Base-by-base conservation (phyloP, 1,284 basidiomycete genomes). In the Pterulicium gracile region DNA sequence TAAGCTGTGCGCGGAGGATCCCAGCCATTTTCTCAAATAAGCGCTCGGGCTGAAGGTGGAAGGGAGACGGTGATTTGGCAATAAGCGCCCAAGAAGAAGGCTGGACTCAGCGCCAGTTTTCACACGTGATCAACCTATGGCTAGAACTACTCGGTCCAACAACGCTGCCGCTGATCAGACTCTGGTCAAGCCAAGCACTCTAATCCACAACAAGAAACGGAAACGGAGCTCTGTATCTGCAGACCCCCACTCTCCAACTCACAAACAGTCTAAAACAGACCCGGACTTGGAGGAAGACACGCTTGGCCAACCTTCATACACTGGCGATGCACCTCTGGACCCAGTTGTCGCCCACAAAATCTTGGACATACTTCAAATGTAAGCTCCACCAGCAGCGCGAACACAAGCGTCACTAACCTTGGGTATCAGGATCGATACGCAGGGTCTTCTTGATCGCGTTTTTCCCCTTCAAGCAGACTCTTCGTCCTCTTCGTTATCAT, bases 371-470 rank as follows among this genome's bases (percentile, higher is more conserved):
- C 75, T 94, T 46, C 79, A 87, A 59, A 69, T 77, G 80, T 88
- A 55, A 52, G 79, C 68, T 39, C 42, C 45, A 40, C 35, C n/a
- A n/a, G n/a, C n/a, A n/a, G n/a, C n/a, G n/a, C n/a, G n/a, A n/a
- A n/a, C n/a, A n/a, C n/a, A n/a, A n/a, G n/a, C n/a, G n/a, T 42
- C 47, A 42, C 54, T 48, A 43, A 52, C 36, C 24, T 5, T 34
- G 40, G 24, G 46, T 49, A n/a, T 40, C 57, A 85, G 82, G 55
- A 66, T 77, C 48, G 86, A 88, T 59, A 71, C 70, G 0, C 84
- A 86, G 54, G 81, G 79, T 45, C 67, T 88, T 2, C 75, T 89
- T n/a, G 83, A 88, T 68, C 79, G 85, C 54, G 81, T 85, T 52
- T 82, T 84, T 57, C 76, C 80, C 17, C 62, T 79, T 4, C 63